A percentile compares a stretch with the other conserved stretches of the same genome.
Evolutionary conservation across 495 filamentous ascomycete species (phyloP).

Genomic region (Podospora pseudopauciseta): DNA sequence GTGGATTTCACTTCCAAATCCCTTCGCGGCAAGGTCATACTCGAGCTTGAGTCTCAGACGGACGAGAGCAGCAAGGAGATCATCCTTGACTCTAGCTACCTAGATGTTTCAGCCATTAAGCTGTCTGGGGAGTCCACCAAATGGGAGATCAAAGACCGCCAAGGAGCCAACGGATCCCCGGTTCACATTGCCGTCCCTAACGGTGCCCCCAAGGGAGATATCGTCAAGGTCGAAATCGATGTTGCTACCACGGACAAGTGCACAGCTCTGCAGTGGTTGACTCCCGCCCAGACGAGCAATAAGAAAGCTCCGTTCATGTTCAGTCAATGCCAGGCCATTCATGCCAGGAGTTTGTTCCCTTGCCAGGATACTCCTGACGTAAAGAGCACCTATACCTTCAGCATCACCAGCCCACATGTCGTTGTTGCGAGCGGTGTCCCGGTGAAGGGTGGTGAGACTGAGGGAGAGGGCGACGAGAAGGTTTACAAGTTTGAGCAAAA

Average conservation of each 20-base stretch:
- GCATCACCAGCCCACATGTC: slow-evolving; percentile 78
- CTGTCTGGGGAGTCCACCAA: slow-evolving; percentile 46
- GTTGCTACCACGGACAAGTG: slow-evolving; percentile 75
- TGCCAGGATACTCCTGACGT: slow-evolving; percentile 97
- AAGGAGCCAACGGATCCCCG: slow-evolving; percentile 75
- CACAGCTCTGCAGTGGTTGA: slow-evolving; percentile 91
- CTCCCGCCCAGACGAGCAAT: slow-evolving; percentile 84
- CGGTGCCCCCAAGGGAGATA: slow-evolving; percentile 57
- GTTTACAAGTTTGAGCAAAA: slow-evolving; percentile 82
- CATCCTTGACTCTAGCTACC: slow-evolving; percentile 78
- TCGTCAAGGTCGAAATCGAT: slow-evolving; percentile 58
- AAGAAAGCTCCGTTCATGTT: slow-evolving; percentile 96
- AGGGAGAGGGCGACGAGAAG: slow-evolving; percentile 47
- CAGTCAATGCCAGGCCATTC: slow-evolving; percentile 96
- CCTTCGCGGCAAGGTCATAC: slow-evolving; percentile 68
- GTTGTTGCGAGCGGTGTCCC: slow-evolving; percentile 85
- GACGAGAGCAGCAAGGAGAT: slow-evolving; percentile 68
- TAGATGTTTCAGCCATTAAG: slow-evolving; percentile 65
- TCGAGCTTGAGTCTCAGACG: slow-evolving; percentile 69
- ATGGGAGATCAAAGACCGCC: slow-evolving; percentile 65
- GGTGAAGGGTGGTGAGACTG: slow-evolving; percentile 43
- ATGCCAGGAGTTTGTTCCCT: slow-evolving; percentile 86
- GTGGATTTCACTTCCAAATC: slow-evolving; percentile 76
- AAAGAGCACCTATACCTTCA: slow-evolving; percentile 85
- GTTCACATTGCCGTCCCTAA: slow-evolving; percentile 67